Conservation (phyloP, 2,329 filamentous ascomycete species). For the Sporothrix mexicana region DNA sequence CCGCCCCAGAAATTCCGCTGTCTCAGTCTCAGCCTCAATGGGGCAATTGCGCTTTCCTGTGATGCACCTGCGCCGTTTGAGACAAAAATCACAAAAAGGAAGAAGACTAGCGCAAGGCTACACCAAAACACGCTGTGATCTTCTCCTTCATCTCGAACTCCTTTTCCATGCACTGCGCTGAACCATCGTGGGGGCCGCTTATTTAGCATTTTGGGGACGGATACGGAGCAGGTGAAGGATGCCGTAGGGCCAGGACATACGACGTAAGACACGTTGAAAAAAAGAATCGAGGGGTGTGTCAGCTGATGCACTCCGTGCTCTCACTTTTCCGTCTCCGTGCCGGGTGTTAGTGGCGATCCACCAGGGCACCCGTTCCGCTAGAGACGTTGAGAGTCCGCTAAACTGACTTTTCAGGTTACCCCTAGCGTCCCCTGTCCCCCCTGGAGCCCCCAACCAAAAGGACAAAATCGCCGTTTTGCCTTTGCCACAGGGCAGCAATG, state of each 20-base stretch:
- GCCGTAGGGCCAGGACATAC: neutral
- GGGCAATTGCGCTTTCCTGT: too few species aligned
- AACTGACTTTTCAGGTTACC: neutral
- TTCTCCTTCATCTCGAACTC: neutral
- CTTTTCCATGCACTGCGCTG: neutral
- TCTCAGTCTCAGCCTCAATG: neutral
- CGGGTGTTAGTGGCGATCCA: neutral
- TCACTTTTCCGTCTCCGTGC: neutral
- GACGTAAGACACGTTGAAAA: neutral
- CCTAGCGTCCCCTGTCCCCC: neutral
- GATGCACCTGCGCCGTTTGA: neutral
- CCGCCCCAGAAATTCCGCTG: neutral
- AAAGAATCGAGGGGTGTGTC: neutral
- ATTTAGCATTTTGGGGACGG: neutral
- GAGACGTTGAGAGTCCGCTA: neutral
- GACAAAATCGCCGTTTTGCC: neutral
- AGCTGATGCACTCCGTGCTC: too few species aligned
- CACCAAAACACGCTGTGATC: slow-evolving; percentile 12
- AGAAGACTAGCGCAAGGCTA: neutral
- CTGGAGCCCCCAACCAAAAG: neutral
- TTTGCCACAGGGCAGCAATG: neutral
- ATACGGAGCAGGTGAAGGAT: slow-evolving; percentile 8
- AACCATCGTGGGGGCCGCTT: neutral
- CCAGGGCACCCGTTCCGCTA: neutral
- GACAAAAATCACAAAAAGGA: neutral